Evolutionary conservation across 179 eudicot species (phyloP).

Genomic region (Spinacia oleracea): DNA sequence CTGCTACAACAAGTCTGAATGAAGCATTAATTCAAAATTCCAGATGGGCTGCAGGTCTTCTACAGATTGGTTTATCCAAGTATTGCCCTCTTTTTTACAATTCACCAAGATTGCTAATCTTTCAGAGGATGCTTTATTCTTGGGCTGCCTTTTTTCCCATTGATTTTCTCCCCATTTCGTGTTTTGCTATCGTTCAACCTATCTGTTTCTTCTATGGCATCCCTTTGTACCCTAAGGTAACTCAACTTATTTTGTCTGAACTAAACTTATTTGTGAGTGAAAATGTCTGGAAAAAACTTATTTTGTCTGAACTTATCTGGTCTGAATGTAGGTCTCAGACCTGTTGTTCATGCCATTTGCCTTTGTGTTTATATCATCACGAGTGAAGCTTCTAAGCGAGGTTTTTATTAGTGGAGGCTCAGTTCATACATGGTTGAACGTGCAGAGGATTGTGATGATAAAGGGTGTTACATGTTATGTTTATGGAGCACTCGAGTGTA

Average conservation of each 20-base stretch:
- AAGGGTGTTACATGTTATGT: slow-evolving; percentile 37
- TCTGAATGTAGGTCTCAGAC: slow-evolving; percentile 58
- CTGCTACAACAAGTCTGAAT: slow-evolving; percentile 36
- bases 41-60: slow-evolving; percentile 45
- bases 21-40: slow-evolving; percentile 39
- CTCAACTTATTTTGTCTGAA: too few relatives aligned
- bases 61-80: slow-evolving; percentile 40
- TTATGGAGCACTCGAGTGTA: slow-evolving; percentile 44
- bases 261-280: too few relatives aligned
- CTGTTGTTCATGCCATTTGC: slow-evolving; percentile 44
- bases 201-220: slow-evolving; percentile 38
- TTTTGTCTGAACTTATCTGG: too few relatives aligned
- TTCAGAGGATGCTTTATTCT: slow-evolving; percentile 32
- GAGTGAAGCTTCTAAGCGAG: slow-evolving; percentile 41
- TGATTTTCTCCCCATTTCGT: slow-evolving; percentile 19
- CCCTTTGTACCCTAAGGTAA: slow-evolving; percentile 37
- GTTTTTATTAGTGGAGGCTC: slow-evolving; percentile 36
- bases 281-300: too few relatives aligned
- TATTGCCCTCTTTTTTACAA: slow-evolving; percentile 37
- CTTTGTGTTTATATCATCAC: slow-evolving; percentile 43
- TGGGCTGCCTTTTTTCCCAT: slow-evolving; percentile 26
- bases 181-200: slow-evolving; percentile 32
- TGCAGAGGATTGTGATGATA: slow-evolving; percentile 43
- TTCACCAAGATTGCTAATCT: slow-evolving; percentile 30
- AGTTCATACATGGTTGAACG: slow-evolving; percentile 40